A percentile compares a stretch with the other conserved stretches of the same genome.
phyloP scores from a whole-genome alignment of 2,329 filamentous ascomycete species.

The Fusarium nurragi region DNA sequence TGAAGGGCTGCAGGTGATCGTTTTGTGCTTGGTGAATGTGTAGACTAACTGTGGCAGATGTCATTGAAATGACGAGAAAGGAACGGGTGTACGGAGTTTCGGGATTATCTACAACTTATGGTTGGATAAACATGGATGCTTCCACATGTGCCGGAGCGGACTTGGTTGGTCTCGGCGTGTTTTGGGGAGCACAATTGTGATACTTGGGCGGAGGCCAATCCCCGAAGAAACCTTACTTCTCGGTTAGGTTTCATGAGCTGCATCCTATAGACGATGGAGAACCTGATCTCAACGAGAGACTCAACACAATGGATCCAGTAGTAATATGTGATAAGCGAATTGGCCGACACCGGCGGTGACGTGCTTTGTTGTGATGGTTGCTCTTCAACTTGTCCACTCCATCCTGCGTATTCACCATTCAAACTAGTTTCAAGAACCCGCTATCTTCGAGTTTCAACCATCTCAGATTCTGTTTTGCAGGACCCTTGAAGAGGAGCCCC shows the following conservation, averaged over 20 bases:
- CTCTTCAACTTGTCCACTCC: conserved; percentile 5
- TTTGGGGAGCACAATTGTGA: conserved; percentile 2
- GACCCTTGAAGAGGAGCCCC: neutral
- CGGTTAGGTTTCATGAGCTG: neutral
- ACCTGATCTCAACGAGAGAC: neutral
- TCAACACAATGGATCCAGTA: neutral
- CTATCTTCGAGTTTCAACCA: neutral
- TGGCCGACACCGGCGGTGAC: conserved; percentile 23
- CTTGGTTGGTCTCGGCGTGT: conserved; percentile 40
- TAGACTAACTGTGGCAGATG: neutral
- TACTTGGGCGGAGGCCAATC: neutral
- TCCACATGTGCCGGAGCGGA: no score
- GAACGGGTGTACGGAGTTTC: conserved; percentile 41
- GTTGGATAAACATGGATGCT: conserved; percentile 21
- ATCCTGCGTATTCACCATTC: neutral
- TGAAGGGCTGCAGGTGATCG: no score
- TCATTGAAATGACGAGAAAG: neutral
- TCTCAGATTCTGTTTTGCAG: neutral
- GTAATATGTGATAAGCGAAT: neutral
- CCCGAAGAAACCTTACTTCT: conserved; percentile 9
- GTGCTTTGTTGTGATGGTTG: conserved; percentile 28
- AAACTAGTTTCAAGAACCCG: conserved; percentile 1
- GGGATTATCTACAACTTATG: conserved; percentile 8
- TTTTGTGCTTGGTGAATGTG: neutral
- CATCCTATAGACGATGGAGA: neutral